Base-by-base conservation (phyloP, 352 stramenopile genomes). In the Globisporangium recalcitrans region DNA sequence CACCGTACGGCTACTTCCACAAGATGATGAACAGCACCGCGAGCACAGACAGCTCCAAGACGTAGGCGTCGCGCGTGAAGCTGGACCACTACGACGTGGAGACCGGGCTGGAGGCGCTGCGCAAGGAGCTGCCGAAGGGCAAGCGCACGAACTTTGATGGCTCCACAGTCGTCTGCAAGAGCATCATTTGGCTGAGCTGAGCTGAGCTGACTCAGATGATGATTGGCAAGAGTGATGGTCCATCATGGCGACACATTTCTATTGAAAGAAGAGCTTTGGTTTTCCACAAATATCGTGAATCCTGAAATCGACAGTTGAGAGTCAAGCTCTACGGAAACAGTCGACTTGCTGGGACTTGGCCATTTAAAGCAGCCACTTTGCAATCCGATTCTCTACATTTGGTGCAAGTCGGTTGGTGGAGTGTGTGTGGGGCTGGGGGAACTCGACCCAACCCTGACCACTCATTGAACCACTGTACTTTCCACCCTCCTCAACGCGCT, bases 1-100 rank as follows among this genome's bases (percentile, higher is more conserved):
- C 83, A 13, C 81, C 81, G 46, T 90, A 92, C 60, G 83, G 83
- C 8, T 93, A 91, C 60, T 92, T 92, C 74, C 75, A 92, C 77
- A 91, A 90, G 63, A 85, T 90, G 74, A 90, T 90, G 79, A 80
- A 64, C 60, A 82, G 65, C 54, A 77, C 70, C 0, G 63, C 72
- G 16, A 82, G 63, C 58, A 59, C 67, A 0, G 74, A 84, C 61
- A 69, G 71, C 21, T 77, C 71, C 36, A 83, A 79, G 56, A 80
- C 77, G 27, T 78, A 86, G 52, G 73, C 80, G 51, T 93, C 83
- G 26, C 77, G 65, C 27, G 76, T 90, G 24, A 77, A 77, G n/a
- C 60, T 88, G 6, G 79, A 92, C 56, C 83, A 90, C 47, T 90
- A 92, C 72, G 69, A 86, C 62, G 70, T 90, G 21, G 83, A 87